Percentiles rank a stretch among this genome's conserved stretches.
Conservation (phyloP, 202 grass and related monocot species). For the Zizania palustris region DNA sequence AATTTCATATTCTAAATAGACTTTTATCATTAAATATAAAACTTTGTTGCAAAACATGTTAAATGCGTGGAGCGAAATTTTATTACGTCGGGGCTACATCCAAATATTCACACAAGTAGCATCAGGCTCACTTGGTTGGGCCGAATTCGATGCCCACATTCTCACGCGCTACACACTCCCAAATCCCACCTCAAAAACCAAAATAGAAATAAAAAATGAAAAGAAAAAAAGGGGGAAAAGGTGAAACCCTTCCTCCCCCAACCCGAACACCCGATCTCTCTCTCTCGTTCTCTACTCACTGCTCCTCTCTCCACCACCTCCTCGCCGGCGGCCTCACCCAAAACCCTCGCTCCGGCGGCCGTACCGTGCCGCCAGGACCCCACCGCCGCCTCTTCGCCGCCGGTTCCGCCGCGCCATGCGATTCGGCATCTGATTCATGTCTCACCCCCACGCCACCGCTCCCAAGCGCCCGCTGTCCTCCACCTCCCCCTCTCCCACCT, state of each 20-base stretch:
- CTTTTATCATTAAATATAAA: no score
- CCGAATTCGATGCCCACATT: background rate
- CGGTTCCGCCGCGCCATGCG: slow-evolving; percentile 40
- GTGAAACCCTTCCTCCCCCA: slow-evolving; percentile 42
- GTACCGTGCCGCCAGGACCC: background rate
- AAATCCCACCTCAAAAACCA: slow-evolving; percentile 22
- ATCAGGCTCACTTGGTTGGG: background rate
- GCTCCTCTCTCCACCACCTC: slow-evolving; percentile 24
- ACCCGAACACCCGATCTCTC: slow-evolving; percentile 39
- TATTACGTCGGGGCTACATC: no score
- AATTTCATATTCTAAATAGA: no score
- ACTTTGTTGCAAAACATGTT: no score
- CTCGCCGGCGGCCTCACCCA: slow-evolving; percentile 39
- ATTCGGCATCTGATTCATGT: slow-evolving; percentile 54
- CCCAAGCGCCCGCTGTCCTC: slow-evolving; percentile 45
- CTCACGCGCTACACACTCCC: background rate
- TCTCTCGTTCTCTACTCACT: slow-evolving; percentile 5
- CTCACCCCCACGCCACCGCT: slow-evolving; percentile 56
- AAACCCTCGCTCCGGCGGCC: no score
- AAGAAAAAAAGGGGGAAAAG: background rate
- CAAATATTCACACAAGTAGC: no score
- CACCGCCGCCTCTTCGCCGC: background rate
- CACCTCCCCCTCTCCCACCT: slow-evolving; percentile 7
- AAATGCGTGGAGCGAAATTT: no score
- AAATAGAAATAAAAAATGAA: slow-evolving; percentile 1